Conservation (phyloP, 306 rosid species). For the Psophocarpus tetragonolobus region DNA sequence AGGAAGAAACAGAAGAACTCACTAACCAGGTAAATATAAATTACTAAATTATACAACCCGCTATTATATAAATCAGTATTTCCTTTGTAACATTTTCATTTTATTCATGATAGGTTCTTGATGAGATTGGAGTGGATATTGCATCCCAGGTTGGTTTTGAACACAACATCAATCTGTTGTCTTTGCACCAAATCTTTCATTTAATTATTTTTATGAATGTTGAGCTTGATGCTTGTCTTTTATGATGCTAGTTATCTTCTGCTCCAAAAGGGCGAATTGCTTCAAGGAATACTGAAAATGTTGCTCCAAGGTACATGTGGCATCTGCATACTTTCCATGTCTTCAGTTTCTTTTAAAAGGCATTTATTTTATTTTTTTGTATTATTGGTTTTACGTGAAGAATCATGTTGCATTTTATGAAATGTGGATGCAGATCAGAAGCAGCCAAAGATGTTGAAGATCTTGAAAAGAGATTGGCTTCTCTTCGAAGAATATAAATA, state of each 20-base stretch:
- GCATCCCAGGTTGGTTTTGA: constrained; percentile 86
- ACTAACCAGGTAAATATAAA: constrained; percentile 76
- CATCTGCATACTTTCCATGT: too few species aligned
- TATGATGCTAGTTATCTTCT: constrained; percentile 70
- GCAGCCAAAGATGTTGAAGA: constrained; percentile 79
- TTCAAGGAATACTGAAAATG: constrained; percentile 64
- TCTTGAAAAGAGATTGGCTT: constrained; percentile 92
- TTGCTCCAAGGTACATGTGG: constrained; percentile 58
- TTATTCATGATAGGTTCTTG: constrained; percentile 72
- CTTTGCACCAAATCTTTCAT: constrained; percentile 9
- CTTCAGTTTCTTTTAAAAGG: constrained; percentile 1
- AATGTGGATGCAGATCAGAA: constrained; percentile 51
- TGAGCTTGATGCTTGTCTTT: constrained; percentile 24
- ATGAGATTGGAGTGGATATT: constrained; percentile 97
- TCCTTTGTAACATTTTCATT: constrained; percentile 19
- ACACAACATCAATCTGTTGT: constrained; percentile 2
- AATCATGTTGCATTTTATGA: background rate
- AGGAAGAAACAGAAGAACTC: constrained; percentile 98
- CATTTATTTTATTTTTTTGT: background rate
- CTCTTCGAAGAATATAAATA: constrained; percentile 72
- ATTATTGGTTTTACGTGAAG: background rate
- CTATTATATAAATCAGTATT: background rate
- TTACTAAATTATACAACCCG: constrained; percentile 16
- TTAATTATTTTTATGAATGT: constrained; percentile 7
- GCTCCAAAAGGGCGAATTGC: constrained; percentile 98